phyloP scores from a whole-genome alignment of 2,329 filamentous ascomycete genomes.

The Dactylellina sp. region DNA sequence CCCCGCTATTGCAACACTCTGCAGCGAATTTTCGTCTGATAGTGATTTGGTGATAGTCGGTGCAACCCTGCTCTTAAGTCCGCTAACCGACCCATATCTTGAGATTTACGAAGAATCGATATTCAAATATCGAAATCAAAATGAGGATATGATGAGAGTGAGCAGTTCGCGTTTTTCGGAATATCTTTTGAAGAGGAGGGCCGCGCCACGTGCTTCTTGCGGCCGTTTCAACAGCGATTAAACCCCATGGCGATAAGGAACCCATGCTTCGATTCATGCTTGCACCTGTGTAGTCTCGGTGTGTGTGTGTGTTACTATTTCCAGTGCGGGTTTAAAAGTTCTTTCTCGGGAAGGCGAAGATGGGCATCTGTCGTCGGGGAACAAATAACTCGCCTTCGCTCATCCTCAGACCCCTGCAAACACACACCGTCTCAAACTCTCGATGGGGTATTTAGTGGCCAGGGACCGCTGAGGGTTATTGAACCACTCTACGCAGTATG shows the following conservation, averaged over 20 bases:
- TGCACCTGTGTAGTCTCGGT: too few species aligned
- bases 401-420: slow-evolving; percentile 36
- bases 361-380: slow-evolving; percentile 12
- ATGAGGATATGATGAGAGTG: too few species aligned
- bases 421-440: slow-evolving; percentile 24
- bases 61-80: slow-evolving; percentile 17
- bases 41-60: slow-evolving; percentile 13
- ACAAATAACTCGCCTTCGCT: slow-evolving; percentile 26
- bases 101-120: background rate
- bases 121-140: background rate
- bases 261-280: slow-evolving; percentile 6
- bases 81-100: background rate
- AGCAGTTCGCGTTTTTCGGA: too few species aligned
- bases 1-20: slow-evolving; percentile 27
- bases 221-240: slow-evolving; percentile 30
- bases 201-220: slow-evolving; percentile 27
- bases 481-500: slow-evolving; percentile 24
- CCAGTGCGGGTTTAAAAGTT: slow-evolving; percentile 26
- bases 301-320: slow-evolving; percentile 49
- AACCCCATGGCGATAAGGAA: slow-evolving; percentile 35
- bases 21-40: slow-evolving; percentile 34
- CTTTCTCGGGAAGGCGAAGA: slow-evolving; percentile 49
- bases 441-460: slow-evolving; percentile 46
- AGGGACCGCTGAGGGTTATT: slow-evolving; percentile 32
- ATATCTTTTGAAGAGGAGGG: background rate